A percentile compares a stretch with the other conserved stretches of the same genome.
phyloP scores from a whole-genome alignment of 2,329 filamentous ascomycete species.

The Dactylellina haptotyla region DNA sequence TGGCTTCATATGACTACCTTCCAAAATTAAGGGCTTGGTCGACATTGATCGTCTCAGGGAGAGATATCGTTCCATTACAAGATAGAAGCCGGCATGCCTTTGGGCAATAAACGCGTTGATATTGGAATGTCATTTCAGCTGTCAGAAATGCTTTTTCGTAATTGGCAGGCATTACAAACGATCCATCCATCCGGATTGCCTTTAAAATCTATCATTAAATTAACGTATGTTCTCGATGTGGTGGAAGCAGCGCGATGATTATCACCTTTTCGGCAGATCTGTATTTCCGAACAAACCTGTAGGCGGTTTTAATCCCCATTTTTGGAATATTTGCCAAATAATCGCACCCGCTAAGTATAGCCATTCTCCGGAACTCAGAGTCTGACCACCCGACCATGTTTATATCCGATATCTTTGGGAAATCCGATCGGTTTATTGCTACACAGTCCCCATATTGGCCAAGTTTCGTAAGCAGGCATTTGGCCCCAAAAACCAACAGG shows the following conservation, averaged over 20 bases:
- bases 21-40: slow-evolving; percentile 79
- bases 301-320: slow-evolving; percentile 91
- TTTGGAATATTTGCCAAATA: slow-evolving; percentile 87
- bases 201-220: slow-evolving; percentile 65
- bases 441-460: slow-evolving; percentile 93
- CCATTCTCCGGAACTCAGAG: slow-evolving; percentile 90
- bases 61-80: slow-evolving; percentile 69
- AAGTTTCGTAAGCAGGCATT: slow-evolving; percentile 88
- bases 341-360: slow-evolving; percentile 94
- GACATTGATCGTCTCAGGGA: slow-evolving; percentile 69
- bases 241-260: background rate
- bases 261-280: slow-evolving; percentile 83
- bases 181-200: slow-evolving; percentile 88
- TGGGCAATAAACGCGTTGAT: slow-evolving; percentile 95
- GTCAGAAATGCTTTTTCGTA: slow-evolving; percentile 84
- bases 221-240: background rate
- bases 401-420: slow-evolving; percentile 80
- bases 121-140: slow-evolving; percentile 90
- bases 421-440: slow-evolving; percentile 88
- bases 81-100: slow-evolving; percentile 75
- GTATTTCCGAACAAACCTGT: slow-evolving; percentile 88
- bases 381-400: slow-evolving; percentile 93
- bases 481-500: slow-evolving; percentile 91
- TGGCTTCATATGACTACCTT: slow-evolving; percentile 66
- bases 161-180: slow-evolving; percentile 79